These are phyloP conservation scores for Globisporangium uncinulatum DNA, from an alignment of 352 stramenopile species.

Conservation along the genomic window DNA sequence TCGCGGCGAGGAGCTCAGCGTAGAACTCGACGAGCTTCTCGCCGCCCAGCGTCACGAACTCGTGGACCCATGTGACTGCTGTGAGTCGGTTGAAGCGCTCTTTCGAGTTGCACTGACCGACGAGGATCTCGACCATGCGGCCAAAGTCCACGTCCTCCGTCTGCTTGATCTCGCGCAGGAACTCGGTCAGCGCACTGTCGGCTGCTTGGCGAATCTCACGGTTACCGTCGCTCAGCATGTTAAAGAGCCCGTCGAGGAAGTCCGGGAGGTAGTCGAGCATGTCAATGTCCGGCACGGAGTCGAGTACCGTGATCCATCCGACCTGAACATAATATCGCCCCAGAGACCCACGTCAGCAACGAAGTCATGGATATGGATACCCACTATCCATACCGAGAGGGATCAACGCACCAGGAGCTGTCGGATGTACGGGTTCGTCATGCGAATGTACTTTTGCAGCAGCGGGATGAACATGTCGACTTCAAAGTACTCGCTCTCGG, in stretches of 20 bases:
- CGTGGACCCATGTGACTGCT: slow-evolving; percentile 97
- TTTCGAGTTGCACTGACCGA: slow-evolving; percentile 96
- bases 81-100: slow-evolving; percentile 97
- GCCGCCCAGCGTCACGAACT: slow-evolving; percentile 95
- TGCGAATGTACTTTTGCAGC: slow-evolving; percentile 98
- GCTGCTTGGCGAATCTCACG: slow-evolving; percentile 96
- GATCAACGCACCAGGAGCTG: slow-evolving; percentile 83
- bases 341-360: too few relatives aligned
- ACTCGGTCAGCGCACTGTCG: slow-evolving; percentile 92
- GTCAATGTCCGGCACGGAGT: slow-evolving; percentile 98
- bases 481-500: slow-evolving; percentile 97
- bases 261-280: slow-evolving; percentile 98
- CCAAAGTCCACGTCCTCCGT: slow-evolving; percentile 96
- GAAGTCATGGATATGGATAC: too few relatives aligned
- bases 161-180: slow-evolving; percentile 95
- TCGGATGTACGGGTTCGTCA: slow-evolving; percentile 99
- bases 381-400: not conserved
- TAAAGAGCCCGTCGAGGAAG: slow-evolving; percentile 98
- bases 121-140: slow-evolving; percentile 96
- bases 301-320: slow-evolving; percentile 98
- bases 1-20: slow-evolving; percentile 92
- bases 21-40: slow-evolving; percentile 96
- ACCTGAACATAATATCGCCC: slow-evolving; percentile 23
- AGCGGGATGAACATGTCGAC: slow-evolving; percentile 99
- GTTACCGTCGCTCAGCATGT: slow-evolving; percentile 99